Evolutionary conservation across 306 rosid species (phyloP), one percentile per base, ranked within the genome.

Genomic region (Casuarina cunninghamiana): DNA sequence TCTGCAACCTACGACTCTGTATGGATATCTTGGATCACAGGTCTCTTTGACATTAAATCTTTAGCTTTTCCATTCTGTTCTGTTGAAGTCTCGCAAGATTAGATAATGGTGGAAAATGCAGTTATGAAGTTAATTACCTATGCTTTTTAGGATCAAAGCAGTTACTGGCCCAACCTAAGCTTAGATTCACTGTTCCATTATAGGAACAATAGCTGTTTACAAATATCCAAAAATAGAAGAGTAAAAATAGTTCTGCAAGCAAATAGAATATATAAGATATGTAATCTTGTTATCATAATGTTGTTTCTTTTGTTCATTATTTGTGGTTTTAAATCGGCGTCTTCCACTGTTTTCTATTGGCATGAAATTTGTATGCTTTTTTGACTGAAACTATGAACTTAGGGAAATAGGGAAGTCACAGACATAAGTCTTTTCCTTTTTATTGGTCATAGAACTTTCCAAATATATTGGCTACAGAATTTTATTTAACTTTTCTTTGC

Each of bases 11-110:
- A 87, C 32, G 84, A 79, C 77, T 90, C 97, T 71, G 88, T 89
- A 53, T 94, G 93, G 93, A 79, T 94, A 67, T 94, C 98, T 74
- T 94, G 98, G 98, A 89, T 94, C 5, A 90, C 97, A 74, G 97
- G 97, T 92, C 44, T 81, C 39, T 58, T 49, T 10, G 3, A 54
- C 7, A 61, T 57, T 2, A 8, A 1, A 42, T 53, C 5, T 7
- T 63, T 60, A 37, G 65, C 61, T 17, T 53, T 46, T 57, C 3
- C 6, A 3, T 35, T 45, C n/a, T 7, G 17, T 78, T 32, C n/a
- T 38, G 2, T 7, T 51, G 16, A n/a, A 54, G 75, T 5, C 10
- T 5, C n/a, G 26, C 6, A 45, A 26, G 46, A 69, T 51, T 39
- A 21, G 74, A 53, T 66, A 51, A 21, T 50, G 66, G 46, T 38